Evolutionary conservation across 2,329 filamentous ascomycete genomes (phyloP), one percentile per base, ranked within the genome.

Genomic region (Paracoccidioides brasiliensis): DNA sequence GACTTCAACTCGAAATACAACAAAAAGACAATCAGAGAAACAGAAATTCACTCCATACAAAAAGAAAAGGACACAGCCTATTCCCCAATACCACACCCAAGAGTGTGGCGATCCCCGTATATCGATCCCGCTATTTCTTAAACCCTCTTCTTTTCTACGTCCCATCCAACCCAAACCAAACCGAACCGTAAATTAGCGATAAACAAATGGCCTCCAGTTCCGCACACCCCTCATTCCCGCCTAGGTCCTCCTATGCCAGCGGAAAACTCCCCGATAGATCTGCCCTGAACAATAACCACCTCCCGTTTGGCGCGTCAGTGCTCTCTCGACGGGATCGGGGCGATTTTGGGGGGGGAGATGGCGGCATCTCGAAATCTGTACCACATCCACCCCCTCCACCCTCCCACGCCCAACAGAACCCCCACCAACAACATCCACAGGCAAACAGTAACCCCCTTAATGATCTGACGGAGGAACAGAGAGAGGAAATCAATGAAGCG

Each of bases 401-500:
- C 61, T 70, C 64, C 60, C 70, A 64, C 67, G 69, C 64, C 57
- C 70, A 65, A 64, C 62, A 51, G 50, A 62, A 44, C 58, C 63
- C 64, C 15, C 66, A 72, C 54, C 70, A 70, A 56, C 68, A 71
- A 58, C 65, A 73, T 55, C 64, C 69, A 61, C 70, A 72, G 53
- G 69, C 53, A 60, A 65, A 51, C 69, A 70, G 64, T 62, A 80
- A 69, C 68, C 73, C 74, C 40, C 65, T 83, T 50, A 78, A 75
- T 52, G 72, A 77, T 45, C 70, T 97, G 62, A 85, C 83, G 22
- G 90, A 96, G 66, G 90, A 96, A 72, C 90, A 96, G 70, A 80
- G 86, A 61, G 88, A 94, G 66, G 90, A 96, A 71, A 91, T 96
- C 60, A 88, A 88, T 69, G 90, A 96, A 77, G 90, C 91, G 60